Evolutionary conservation across 2,329 filamentous ascomycete genomes (phyloP).

Genomic region (Setomelanomma holmii): DNA sequence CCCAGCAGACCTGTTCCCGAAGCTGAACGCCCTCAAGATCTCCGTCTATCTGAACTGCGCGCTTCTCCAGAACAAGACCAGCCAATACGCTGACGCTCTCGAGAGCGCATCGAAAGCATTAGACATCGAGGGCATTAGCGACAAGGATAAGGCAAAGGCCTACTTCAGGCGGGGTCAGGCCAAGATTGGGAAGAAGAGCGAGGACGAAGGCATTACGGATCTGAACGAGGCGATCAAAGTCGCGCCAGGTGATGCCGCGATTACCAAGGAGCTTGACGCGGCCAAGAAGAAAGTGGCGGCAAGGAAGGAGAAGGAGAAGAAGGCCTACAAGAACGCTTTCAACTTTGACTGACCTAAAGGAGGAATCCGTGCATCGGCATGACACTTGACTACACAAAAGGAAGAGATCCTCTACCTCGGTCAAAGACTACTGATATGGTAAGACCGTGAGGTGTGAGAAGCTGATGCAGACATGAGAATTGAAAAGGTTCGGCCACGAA

Average conservation of each 20-base stretch:
- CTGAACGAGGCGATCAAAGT: slow-evolving; percentile 54
- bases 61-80: slow-evolving; percentile 82
- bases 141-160: slow-evolving; percentile 87
- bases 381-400: no score
- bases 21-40: slow-evolving; percentile 79
- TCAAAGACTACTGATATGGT: no score
- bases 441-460: no score
- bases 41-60: slow-evolving; percentile 88
- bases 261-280: slow-evolving; percentile 75
- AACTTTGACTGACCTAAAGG: slow-evolving; percentile 40
- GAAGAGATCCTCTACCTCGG: no score
- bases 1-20: slow-evolving; percentile 68
- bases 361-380: no score
- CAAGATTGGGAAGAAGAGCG: slow-evolving; percentile 78
- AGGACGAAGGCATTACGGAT: slow-evolving; percentile 71
- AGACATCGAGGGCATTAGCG: slow-evolving; percentile 66
- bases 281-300: slow-evolving; percentile 79
- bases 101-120: slow-evolving; percentile 77
- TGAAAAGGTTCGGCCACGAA: no score
- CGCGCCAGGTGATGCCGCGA: slow-evolving; percentile 73
- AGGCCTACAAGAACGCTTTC: slow-evolving; percentile 92
- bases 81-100: slow-evolving; percentile 72
- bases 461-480: no score
- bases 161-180: slow-evolving; percentile 83
- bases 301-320: slow-evolving; percentile 86